Percentiles rank a stretch among this genome's conserved stretches.
phyloP scores from a whole-genome alignment of 768 basidiomycete species.

The Dictyophora rubrovolvata region DNA sequence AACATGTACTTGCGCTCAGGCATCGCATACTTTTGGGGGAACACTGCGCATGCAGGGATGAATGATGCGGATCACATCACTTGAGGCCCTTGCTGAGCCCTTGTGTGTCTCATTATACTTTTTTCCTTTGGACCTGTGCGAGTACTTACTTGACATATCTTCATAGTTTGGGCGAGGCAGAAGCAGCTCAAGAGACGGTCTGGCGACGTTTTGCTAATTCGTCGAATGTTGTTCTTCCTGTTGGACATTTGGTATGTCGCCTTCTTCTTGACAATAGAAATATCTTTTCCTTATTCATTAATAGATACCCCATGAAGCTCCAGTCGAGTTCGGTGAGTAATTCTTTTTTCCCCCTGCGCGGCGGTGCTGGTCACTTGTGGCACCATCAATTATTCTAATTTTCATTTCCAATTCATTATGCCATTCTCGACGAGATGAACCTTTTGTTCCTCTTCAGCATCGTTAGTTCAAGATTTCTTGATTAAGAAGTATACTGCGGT shows the following conservation, averaged over 20 bases:
- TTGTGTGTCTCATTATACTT: no score
- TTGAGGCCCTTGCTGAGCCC: no score
- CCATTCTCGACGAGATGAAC: background rate
- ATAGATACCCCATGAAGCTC: constrained; percentile 21
- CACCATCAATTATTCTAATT: no score
- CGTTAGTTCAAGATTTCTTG: background rate
- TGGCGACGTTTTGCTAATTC: constrained; percentile 27
- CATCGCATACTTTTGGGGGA: no score
- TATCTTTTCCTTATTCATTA: background rate
- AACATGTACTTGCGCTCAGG: no score
- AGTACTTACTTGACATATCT: no score
- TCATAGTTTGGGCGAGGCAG: constrained; percentile 9
- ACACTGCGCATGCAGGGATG: no score
- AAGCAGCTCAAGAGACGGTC: constrained; percentile 13
- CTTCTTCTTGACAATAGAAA: background rate
- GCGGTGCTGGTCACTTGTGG: background rate
- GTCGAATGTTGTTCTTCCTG: constrained; percentile 22
- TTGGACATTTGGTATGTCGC: constrained; percentile 22
- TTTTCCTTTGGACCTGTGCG: no score
- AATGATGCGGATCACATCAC: no score
- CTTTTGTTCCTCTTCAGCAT: background rate
- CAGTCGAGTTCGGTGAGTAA: constrained; percentile 19
- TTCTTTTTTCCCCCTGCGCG: background rate
- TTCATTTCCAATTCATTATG: no score
- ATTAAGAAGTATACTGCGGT: background rate